phyloP scores from a whole-genome alignment of 2,329 filamentous ascomycete species.

The Blastomyces emzantsi region DNA sequence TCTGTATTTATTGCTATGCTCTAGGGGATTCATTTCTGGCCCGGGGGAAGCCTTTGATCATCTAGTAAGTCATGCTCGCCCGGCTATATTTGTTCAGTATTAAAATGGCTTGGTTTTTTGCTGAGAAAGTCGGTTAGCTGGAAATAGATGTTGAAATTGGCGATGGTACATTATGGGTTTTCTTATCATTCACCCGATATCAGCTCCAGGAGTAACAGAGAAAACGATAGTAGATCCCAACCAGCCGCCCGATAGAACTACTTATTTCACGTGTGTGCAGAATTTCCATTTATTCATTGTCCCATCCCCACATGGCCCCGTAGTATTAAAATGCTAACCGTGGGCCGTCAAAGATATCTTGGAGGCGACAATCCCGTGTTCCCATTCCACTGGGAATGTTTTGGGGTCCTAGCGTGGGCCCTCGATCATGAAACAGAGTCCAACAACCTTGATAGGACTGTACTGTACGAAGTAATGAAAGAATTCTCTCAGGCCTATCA shows the following conservation, averaged over 20 bases:
- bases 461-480: slow-evolving; percentile 4
- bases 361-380: not conserved
- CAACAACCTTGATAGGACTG: slow-evolving; percentile 3
- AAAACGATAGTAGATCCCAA: not conserved
- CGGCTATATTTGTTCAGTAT: not conserved
- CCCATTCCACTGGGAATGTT: slow-evolving; percentile 7
- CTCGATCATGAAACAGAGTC: not conserved
- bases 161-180: not conserved
- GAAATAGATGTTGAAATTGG: not conserved
- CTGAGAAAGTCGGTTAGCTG: not conserved
- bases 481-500: not conserved
- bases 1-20: not conserved
- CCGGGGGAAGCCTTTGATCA: not conserved
- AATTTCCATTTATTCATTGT: not conserved
- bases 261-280: not conserved
- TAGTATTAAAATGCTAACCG: not conserved
- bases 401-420: not conserved
- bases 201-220: not conserved
- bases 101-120: not conserved
- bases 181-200: not conserved
- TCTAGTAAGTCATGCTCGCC: not conserved
- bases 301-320: not conserved
- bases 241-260: not conserved
- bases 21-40: slow-evolving; percentile 3
- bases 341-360: not conserved